phyloP scores from a whole-genome alignment of 352 stramenopile species.

The Saprolegnia parasitica region DNA sequence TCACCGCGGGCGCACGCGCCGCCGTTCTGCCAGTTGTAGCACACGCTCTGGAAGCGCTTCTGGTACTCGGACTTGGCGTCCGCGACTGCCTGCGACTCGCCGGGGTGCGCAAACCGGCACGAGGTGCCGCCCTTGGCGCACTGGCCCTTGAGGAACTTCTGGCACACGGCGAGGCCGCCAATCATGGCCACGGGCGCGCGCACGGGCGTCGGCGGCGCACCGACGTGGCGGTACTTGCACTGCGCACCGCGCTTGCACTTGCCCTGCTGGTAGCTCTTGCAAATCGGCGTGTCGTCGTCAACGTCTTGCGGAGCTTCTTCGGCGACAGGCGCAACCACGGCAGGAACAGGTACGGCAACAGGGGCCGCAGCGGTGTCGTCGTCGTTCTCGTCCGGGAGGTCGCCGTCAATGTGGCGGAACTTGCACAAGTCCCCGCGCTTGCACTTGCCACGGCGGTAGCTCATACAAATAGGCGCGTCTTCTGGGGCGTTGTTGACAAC shows the following conservation, averaged over 20 bases:
- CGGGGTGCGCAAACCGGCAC: slow-evolving; percentile 49
- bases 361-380: not conserved
- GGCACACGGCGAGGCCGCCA: slow-evolving; percentile 25
- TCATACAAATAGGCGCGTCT: slow-evolving; percentile 65
- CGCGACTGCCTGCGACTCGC: not conserved
- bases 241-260: slow-evolving; percentile 59
- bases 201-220: not conserved
- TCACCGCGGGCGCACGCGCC: slow-evolving; percentile 33
- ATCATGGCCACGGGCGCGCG: not conserved
- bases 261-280: slow-evolving; percentile 61
- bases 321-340: not conserved
- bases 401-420: slow-evolving; percentile 43
- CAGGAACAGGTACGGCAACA: not conserved
- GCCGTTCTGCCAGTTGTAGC: slow-evolving; percentile 41
- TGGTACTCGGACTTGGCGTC: slow-evolving; percentile 33
- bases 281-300: slow-evolving; percentile 47
- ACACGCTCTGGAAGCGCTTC: slow-evolving; percentile 39
- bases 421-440: slow-evolving; percentile 54
- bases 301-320: slow-evolving; percentile 41
- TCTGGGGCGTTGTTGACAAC: slow-evolving; percentile 34
- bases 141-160: slow-evolving; percentile 42
- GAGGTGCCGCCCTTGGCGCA: slow-evolving; percentile 48
- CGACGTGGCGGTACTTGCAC: slow-evolving; percentile 59
- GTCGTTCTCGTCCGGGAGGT: slow-evolving; percentile 18
- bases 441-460: slow-evolving; percentile 70